Conservation (phyloP, 169 alveolate genomes). For the Cyclospora cayetanensis region DNA sequence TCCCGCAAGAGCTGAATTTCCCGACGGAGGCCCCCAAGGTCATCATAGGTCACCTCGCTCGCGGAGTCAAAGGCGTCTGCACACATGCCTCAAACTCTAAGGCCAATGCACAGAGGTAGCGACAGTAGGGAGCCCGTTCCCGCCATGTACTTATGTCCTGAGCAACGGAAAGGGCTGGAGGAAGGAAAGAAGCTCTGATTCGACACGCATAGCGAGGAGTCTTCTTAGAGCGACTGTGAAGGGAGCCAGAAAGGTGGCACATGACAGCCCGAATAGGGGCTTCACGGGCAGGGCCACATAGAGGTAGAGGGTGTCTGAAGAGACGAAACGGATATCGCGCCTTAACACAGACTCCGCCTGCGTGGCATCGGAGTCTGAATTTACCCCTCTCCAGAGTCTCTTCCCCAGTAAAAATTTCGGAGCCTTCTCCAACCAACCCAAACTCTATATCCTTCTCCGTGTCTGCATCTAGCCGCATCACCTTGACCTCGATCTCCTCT, state of each 20-base stretch:
- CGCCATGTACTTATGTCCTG: background rate
- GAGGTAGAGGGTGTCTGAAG: too few relatives aligned
- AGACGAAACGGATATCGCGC: background rate
- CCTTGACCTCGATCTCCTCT: conserved; percentile 94
- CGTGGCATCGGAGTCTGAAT: too few relatives aligned
- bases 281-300: too few relatives aligned
- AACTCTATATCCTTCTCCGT: conserved; percentile 85
- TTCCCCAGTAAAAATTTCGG: conserved; percentile 79
- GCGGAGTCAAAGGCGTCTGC: conserved; percentile 88
- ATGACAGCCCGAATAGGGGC: too few relatives aligned
- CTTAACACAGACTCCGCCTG: too few relatives aligned
- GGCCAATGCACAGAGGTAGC: background rate
- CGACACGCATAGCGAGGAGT: too few relatives aligned
- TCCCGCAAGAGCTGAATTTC: conserved; percentile 97
- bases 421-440: conserved; percentile 96
- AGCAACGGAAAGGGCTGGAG: background rate
- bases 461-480: conserved; percentile 96
- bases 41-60: conserved; percentile 99
- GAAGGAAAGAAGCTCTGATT: background rate
- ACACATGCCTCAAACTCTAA: background rate
- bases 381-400: conserved; percentile 52
- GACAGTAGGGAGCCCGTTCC: background rate
- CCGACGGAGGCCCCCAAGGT: conserved; percentile 98
- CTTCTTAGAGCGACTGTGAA: too few relatives aligned
- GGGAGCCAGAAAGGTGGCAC: too few relatives aligned